A percentile compares a stretch with the other conserved stretches of the same genome.
These are phyloP conservation scores for Oryza glumipatula DNA, from an alignment of 176 grass and related monocot genomes.

Conservation along the genomic window DNA sequence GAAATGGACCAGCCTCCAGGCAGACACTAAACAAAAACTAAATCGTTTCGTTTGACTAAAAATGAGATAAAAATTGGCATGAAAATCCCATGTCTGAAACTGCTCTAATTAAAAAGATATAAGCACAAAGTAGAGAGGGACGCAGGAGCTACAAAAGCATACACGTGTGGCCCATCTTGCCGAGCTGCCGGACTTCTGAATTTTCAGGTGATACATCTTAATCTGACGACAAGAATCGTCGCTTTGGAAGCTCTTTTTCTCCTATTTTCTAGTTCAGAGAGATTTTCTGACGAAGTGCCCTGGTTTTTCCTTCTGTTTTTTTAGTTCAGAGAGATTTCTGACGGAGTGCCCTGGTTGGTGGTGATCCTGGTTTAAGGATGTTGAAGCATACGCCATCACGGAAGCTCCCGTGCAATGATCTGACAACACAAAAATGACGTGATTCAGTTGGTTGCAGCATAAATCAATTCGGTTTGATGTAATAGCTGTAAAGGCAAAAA, in stretches of 20 bases:
- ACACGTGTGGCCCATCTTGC: conserved; percentile 31
- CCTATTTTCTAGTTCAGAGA: background rate
- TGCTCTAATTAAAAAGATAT: background rate
- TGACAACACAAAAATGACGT: conserved; percentile 17
- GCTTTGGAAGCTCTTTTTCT: conserved; percentile 36
- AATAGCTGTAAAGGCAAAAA: conserved; percentile 29
- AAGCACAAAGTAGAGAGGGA: conserved; percentile 31
- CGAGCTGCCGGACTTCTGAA: conserved; percentile 25
- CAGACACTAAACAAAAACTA: background rate
- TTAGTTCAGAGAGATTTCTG: conserved; percentile 1
- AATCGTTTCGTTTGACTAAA: conserved; percentile 24
- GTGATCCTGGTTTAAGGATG: conserved; percentile 41
- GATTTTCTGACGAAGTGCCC: background rate
- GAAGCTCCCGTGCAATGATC: conserved; percentile 41
- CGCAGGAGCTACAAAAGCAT: conserved; percentile 35
- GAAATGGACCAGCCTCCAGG: conserved; percentile 1
- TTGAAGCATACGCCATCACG: conserved; percentile 20
- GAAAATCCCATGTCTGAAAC: conserved; percentile 10
- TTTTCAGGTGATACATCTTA: conserved; percentile 45
- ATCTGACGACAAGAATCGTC: conserved; percentile 41
- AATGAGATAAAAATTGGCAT: conserved; percentile 4
- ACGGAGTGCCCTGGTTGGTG: conserved; percentile 40
- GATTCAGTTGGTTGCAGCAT: background rate
- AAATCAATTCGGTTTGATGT: conserved; percentile 27
- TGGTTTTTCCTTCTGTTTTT: background rate